A percentile compares a stretch with the other conserved stretches of the same genome.
Conservation (phyloP, 2,329 filamentous ascomycete species). For the Stagonosporopsis cucurbitacearum region DNA sequence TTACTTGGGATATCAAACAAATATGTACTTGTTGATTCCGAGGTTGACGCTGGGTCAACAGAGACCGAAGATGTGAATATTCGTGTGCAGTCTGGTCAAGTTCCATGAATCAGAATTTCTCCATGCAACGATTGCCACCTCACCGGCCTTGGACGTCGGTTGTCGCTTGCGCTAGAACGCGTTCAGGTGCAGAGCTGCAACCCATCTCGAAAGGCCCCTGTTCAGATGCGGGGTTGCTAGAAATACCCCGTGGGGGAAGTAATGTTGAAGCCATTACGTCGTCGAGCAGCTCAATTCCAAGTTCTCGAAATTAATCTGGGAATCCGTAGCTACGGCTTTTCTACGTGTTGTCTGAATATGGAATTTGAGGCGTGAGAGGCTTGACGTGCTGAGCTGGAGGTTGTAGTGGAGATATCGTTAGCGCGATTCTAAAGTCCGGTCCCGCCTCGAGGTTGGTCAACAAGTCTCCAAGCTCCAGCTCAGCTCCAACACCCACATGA, state of each 20-base stretch:
- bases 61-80: background rate
- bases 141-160: slow-evolving; percentile 13
- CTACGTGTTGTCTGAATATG: background rate
- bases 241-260: background rate
- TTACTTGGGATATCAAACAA: background rate
- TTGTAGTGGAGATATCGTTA: slow-evolving; percentile 6
- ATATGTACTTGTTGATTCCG: background rate
- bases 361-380: background rate
- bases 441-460: slow-evolving; percentile 4
- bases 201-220: slow-evolving; percentile 3
- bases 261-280: background rate
- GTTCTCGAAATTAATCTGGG: background rate
- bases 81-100: background rate
- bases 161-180: slow-evolving; percentile 17
- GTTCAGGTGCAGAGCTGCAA: background rate
- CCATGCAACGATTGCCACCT: background rate
- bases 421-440: slow-evolving; percentile 10
- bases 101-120: slow-evolving; percentile 18
- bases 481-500: background rate
- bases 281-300: background rate
- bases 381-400: background rate
- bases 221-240: slow-evolving; percentile 2
- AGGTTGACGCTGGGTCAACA: background rate
- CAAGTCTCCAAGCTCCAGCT: background rate
- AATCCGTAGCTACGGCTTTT: background rate